Evolutionary conservation across 148 eudicot genomes (phyloP).

Genomic region (Heliamphora exappendiculata): DNA sequence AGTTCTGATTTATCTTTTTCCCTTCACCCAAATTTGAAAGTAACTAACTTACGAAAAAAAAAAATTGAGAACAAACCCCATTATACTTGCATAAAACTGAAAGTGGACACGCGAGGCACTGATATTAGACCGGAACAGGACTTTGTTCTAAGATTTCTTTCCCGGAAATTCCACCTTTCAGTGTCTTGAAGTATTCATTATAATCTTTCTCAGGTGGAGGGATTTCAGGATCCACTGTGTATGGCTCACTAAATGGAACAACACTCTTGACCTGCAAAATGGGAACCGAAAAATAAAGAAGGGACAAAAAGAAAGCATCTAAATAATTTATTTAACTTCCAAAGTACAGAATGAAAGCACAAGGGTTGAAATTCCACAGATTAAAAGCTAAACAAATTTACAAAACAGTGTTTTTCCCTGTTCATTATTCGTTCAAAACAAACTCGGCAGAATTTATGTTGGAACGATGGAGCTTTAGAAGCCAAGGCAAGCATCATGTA

Average conservation of each 20-base stretch:
- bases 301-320: neutral
- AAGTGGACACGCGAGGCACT: neutral
- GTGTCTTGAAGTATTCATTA: constrained; percentile 58
- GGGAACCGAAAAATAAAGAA: neutral
- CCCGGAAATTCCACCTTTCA: constrained; percentile 90
- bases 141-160: constrained; percentile 67
- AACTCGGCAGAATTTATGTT: neutral
- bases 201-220: constrained; percentile 98
- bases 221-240: constrained; percentile 77
- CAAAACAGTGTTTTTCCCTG: neutral
- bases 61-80: neutral
- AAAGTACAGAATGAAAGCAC: neutral
- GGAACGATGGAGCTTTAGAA: neutral
- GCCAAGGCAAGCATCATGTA: neutral
- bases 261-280: constrained; percentile 80
- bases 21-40: neutral
- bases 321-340: neutral
- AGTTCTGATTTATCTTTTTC: neutral
- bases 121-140: constrained; percentile 37
- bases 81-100: neutral
- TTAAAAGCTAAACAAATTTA: neutral
- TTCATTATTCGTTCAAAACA: neutral
- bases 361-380: neutral
- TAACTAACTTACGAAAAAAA: neutral
- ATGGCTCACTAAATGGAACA: constrained; percentile 81